Conservation (phyloP, 75 land plant species). For the Chamaecyparis obtusa region DNA sequence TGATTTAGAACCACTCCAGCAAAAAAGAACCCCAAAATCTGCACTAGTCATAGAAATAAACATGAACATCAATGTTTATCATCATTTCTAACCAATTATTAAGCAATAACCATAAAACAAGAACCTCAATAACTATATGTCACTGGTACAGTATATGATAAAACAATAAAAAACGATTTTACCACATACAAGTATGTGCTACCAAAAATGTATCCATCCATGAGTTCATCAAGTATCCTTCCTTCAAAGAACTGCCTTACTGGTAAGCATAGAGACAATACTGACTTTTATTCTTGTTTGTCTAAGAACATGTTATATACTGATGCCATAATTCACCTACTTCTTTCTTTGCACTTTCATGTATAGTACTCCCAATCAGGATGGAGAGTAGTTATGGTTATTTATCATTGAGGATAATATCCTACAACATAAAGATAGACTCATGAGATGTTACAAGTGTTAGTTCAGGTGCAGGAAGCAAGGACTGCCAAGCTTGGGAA, state of each 20-base stretch:
- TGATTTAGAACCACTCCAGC: conserved; percentile 92
- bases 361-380: background rate
- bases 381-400: background rate
- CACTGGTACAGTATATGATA: background rate
- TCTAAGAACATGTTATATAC: background rate
- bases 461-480: background rate
- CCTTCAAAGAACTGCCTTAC: background rate
- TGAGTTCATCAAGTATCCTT: background rate
- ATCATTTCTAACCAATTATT: background rate
- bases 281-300: background rate
- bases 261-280: background rate
- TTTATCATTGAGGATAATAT: background rate
- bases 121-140: background rate
- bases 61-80: conserved; percentile 10
- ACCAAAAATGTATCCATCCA: conserved; percentile 1
- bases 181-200: background rate
- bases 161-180: background rate
- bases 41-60: conserved; percentile 15
- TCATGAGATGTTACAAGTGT: background rate
- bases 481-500: background rate
- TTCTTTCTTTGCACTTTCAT: background rate
- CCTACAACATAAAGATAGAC: background rate
- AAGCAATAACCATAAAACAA: background rate
- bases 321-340: background rate
- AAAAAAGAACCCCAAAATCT: conserved; percentile 96